These are phyloP conservation scores for Phytophthora sansomeana DNA, from an alignment of 352 stramenopile species.

Conservation along the genomic window DNA sequence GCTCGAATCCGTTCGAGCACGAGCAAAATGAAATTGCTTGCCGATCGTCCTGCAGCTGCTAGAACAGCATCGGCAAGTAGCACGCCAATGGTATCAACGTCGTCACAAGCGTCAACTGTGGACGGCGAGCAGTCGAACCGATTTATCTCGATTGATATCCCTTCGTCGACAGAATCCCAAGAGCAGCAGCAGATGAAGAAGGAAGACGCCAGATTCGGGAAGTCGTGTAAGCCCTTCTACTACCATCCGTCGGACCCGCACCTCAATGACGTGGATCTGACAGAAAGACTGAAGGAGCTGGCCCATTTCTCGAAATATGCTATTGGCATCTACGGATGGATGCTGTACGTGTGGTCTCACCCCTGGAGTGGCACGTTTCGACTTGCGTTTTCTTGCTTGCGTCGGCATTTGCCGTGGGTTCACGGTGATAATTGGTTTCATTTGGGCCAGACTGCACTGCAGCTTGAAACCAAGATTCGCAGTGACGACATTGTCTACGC, in stretches of 20 bases:
- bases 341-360: slow-evolving; percentile 92
- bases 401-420: slow-evolving; percentile 66
- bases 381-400: slow-evolving; percentile 80
- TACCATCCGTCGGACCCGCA: slow-evolving; percentile 52
- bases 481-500: slow-evolving; percentile 84
- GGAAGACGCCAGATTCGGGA: slow-evolving; percentile 12
- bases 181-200: slow-evolving; percentile 8
- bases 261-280: slow-evolving; percentile 56
- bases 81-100: slow-evolving; percentile 21
- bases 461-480: slow-evolving; percentile 75
- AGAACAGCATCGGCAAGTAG: slow-evolving; percentile 11
- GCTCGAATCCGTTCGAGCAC: slow-evolving; percentile 46
- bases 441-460: slow-evolving; percentile 76
- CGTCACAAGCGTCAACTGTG: slow-evolving; percentile 35
- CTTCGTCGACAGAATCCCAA: slow-evolving; percentile 20
- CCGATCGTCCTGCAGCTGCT: slow-evolving; percentile 7
- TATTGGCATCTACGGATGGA: slow-evolving; percentile 90
- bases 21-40: slow-evolving; percentile 26
- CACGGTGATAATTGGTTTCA: slow-evolving; percentile 90
- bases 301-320: slow-evolving; percentile 90
- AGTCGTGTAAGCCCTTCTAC: slow-evolving; percentile 34
- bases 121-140: slow-evolving; percentile 31
- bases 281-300: slow-evolving; percentile 61
- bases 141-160: slow-evolving; percentile 65
- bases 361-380: slow-evolving; percentile 83